These are phyloP conservation scores for Pichia sp. DNA, from an alignment of 1,139 yeast genomes.

Conservation along the genomic window DNA sequence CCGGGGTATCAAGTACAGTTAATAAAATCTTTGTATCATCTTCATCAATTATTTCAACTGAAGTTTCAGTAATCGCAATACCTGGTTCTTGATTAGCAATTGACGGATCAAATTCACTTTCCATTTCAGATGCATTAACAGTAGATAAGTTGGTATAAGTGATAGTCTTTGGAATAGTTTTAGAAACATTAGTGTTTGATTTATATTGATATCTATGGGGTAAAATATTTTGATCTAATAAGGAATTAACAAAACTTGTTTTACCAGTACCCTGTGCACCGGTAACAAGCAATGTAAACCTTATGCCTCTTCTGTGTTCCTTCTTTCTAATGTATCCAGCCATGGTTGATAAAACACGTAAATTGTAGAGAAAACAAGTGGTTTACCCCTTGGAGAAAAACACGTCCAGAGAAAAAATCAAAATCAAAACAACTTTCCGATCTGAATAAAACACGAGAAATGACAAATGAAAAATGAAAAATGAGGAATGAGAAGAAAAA, in stretches of 20 bases:
- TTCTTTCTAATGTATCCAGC: constrained; percentile 40
- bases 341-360: neutral
- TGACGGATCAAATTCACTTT: constrained; percentile 38
- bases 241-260: constrained; percentile 72
- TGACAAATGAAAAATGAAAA: neutral
- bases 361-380: neutral
- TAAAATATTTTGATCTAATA: constrained; percentile 55
- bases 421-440: neutral
- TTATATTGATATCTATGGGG: constrained; percentile 48
- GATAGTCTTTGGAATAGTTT: constrained; percentile 39
- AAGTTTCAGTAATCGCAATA: constrained; percentile 57
- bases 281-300: constrained; percentile 71
- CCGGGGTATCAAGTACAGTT: constrained; percentile 64
- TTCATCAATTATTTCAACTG: constrained; percentile 52
- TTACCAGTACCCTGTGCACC: constrained; percentile 81
- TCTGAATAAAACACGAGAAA: neutral
- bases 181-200: constrained; percentile 6
- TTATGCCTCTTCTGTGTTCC: constrained; percentile 77
- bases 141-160: constrained; percentile 36
- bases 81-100: constrained; percentile 42
- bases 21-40: constrained; percentile 45
- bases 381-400: neutral
- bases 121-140: constrained; percentile 34
- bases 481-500: too few species aligned
- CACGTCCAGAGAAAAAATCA: neutral